phyloP scores from a whole-genome alignment of 805 yeast genomes.

The Cyberlindnera suaveolens region DNA sequence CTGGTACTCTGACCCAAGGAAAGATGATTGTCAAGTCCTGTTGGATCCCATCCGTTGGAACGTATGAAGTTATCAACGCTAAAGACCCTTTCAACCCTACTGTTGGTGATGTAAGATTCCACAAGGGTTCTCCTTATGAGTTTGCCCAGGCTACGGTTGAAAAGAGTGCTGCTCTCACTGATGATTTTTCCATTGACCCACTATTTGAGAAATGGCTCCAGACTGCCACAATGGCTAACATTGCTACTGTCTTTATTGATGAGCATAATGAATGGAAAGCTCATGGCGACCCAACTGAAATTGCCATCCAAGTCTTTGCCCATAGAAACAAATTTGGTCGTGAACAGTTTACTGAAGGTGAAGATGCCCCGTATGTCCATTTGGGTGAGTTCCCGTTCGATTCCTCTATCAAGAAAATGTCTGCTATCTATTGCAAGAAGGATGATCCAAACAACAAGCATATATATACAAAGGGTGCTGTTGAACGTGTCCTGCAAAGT shows the following conservation, averaged over 20 bases:
- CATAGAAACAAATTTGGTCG: conserved; percentile 50
- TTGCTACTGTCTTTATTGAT: conserved; percentile 57
- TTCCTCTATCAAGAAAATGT: conserved; percentile 68
- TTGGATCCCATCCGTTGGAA: conserved; percentile 63
- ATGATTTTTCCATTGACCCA: neutral
- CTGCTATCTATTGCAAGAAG: conserved; percentile 43
- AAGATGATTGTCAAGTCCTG: conserved; percentile 65
- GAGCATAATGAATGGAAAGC: conserved; percentile 57
- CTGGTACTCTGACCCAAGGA: conserved; percentile 79
- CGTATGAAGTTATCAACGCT: conserved; percentile 46
- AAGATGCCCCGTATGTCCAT: conserved; percentile 27
- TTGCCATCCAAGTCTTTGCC: conserved; percentile 77
- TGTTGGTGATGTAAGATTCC: conserved; percentile 36
- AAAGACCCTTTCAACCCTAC: conserved; percentile 62
- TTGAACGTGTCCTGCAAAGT: conserved; percentile 55
- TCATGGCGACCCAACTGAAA: conserved; percentile 86
- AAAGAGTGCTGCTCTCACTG: conserved; percentile 1
- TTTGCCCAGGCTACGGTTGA: conserved; percentile 18
- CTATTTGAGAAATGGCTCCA: conserved; percentile 42
- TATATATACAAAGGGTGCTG: conserved; percentile 68
- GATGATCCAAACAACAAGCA: conserved; percentile 24
- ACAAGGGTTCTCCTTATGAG: conserved; percentile 13
- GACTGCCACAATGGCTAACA: conserved; percentile 73
- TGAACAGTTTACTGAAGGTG: conserved; percentile 34
- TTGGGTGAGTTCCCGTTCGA: conserved; percentile 69